Base-by-base conservation (phyloP, 1,139 yeast genomes). In the Nadsonia starkeyi-henricii region DNA sequence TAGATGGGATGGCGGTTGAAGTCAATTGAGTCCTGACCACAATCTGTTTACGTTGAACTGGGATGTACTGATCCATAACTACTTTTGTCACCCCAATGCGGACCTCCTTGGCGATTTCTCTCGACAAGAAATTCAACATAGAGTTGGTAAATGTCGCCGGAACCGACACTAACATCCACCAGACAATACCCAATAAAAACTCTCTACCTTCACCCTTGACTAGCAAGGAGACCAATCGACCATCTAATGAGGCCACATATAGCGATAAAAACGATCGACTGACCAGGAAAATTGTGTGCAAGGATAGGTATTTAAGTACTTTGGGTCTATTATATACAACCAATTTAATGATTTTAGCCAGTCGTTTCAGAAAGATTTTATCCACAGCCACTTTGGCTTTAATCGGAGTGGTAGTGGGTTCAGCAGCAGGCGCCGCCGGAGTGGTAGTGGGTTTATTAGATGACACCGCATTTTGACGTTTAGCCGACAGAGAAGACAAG, bases 91-190 rank as follows among this genome's bases (percentile, higher is more conserved):
- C 70, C 57, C 81, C 77, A 41, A 72, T 68, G 56, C 95, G 74
- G 55, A 86, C 75, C 42, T 78, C 63, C 53, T 80, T 73, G 1
- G 94, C 77, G 51, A 89, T 70, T 48, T 78, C 73, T 53, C 77
- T 78, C 54, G 83, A 86, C 3, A 88, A 73, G 71, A 82, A 86
- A 43, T 77, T 73, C 50, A 89, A 72, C 53, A 84, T 65, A 0
- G 95, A 77, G 59, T 88, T 86, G 17, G 85, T 82, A 41, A 84
- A 63, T 1, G 95, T 77, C 1, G 96, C 94, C 0, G 97, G 97
- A 4, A 88, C 64, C 5, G 96, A 96, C 17, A 89, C 71, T 21
- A 78, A 59, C 82, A 89, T 78, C 96, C 96, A 89, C 61, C 78
- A 73, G 0, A 77, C 73, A 51, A 88, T 67, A 44, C 83, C 71